Evolutionary conservation across 371 early-diverging fungal species (phyloP).

Genomic region (Synchytrium microbalum): DNA sequence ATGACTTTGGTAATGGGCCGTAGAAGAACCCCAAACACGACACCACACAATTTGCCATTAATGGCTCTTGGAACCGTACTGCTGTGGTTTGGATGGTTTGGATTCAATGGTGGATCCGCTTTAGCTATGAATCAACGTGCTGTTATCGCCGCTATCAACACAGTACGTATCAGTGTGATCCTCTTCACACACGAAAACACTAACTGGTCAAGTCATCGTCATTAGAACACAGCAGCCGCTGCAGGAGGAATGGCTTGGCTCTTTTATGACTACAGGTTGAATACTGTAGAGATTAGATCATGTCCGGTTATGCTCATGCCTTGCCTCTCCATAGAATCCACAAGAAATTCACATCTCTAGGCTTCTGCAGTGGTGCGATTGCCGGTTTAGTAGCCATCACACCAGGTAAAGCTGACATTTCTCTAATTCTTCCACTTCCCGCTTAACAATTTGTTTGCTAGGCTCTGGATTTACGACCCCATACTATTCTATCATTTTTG

Average conservation of each 20-base stretch:
- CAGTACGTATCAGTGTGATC: too few species aligned
- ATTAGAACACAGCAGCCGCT: neutral
- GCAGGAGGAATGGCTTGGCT: neutral
- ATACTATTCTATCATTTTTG: conserved; percentile 69
- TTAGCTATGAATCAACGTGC: neutral
- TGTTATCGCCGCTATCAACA: neutral
- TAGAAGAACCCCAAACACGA: neutral
- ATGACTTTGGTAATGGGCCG: neutral
- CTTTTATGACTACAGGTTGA: neutral
- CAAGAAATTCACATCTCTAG: conserved; percentile 76
- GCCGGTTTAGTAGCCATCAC: conserved; percentile 89
- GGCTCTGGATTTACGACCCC: conserved; percentile 81
- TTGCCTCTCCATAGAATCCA: conserved; percentile 16
- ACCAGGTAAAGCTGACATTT: too few species aligned
- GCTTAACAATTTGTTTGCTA: too few species aligned
- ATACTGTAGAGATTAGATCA: neutral
- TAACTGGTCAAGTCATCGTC: too few species aligned
- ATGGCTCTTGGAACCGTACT: neutral
- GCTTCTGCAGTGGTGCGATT: conserved; percentile 87
- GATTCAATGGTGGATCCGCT: neutral
- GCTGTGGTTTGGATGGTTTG: conserved; percentile 1
- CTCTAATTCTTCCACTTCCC: too few species aligned
- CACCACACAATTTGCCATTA: conserved; percentile 3
- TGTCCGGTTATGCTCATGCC: neutral
- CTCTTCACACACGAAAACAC: too few species aligned